These are phyloP conservation scores for Agrocybe chaxingu DNA, from an alignment of 768 basidiomycete genomes.

Conservation along the genomic window DNA sequence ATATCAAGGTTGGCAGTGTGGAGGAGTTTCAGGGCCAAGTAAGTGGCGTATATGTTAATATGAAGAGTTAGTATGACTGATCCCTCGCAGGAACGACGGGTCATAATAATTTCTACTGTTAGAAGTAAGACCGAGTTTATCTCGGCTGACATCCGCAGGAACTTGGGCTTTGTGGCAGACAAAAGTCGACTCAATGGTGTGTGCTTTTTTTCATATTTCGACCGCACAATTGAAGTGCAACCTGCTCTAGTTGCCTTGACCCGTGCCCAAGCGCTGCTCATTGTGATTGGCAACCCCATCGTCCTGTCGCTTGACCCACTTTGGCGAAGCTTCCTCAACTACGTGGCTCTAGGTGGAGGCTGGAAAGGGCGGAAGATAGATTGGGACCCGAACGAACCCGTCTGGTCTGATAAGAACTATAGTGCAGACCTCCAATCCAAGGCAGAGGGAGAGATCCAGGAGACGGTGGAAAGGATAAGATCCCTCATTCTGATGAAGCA, in stretches of 20 bases:
- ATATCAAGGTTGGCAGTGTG: constrained; percentile 61
- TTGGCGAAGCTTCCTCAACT: constrained; percentile 62
- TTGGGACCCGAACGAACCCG: constrained; percentile 29
- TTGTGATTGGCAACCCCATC: constrained; percentile 58
- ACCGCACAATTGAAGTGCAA: background rate
- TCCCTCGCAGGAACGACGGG: constrained; percentile 44
- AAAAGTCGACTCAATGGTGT: constrained; percentile 56
- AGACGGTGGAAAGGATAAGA: constrained; percentile 30
- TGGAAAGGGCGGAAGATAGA: constrained; percentile 44
- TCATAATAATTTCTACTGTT: constrained; percentile 59
- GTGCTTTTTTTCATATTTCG: background rate
- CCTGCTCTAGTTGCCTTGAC: constrained; percentile 55
- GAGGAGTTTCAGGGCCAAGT: constrained; percentile 73
- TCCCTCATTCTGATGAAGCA: constrained; percentile 28
- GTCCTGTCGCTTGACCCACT: constrained; percentile 56
- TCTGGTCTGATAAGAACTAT: constrained; percentile 29
- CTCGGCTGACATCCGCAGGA: constrained; percentile 48
- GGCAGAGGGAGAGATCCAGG: constrained; percentile 33
- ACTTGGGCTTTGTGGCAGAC: constrained; percentile 57
- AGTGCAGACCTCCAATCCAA: constrained; percentile 25
- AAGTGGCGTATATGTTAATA: constrained; percentile 5
- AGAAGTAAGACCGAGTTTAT: constrained; percentile 50
- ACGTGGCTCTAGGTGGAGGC: constrained; percentile 44
- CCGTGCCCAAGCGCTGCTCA: constrained; percentile 59
- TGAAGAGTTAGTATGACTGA: background rate